A percentile compares a stretch with the other conserved stretches of the same genome.
These are phyloP conservation scores for Elsinoe fawcettii DNA, from an alignment of 2,329 filamentous ascomycete species.

Conservation along the genomic window DNA sequence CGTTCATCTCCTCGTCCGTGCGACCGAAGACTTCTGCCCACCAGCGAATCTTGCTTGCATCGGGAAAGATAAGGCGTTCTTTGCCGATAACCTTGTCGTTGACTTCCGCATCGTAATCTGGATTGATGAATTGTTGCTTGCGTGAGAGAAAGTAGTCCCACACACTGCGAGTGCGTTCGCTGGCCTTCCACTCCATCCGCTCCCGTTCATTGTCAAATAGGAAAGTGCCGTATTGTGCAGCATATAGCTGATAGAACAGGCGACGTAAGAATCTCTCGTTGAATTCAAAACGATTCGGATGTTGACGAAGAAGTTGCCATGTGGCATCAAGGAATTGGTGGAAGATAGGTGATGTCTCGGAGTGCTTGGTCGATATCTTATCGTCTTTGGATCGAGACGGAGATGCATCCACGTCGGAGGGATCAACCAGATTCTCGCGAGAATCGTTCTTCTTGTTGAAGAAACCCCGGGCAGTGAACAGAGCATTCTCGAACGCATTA, in stretches of 20 bases:
- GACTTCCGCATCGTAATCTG: slow-evolving; percentile 63
- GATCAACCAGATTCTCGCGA: slow-evolving; percentile 45
- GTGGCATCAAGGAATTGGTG: slow-evolving; percentile 95
- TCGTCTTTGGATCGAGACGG: slow-evolving; percentile 40
- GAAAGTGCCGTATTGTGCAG: slow-evolving; percentile 95
- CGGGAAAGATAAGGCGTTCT: slow-evolving; percentile 76
- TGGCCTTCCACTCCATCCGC: slow-evolving; percentile 25
- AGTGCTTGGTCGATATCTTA: slow-evolving; percentile 67
- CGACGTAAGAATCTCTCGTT: slow-evolving; percentile 88
- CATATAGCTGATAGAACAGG: slow-evolving; percentile 86
- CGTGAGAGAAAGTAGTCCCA: slow-evolving; percentile 93
- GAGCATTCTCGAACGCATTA: slow-evolving; percentile 77
- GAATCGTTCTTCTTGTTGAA: slow-evolving; percentile 74
- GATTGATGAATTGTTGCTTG: slow-evolving; percentile 72
- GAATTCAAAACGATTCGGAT: slow-evolving; percentile 87
- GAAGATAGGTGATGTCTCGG: slow-evolving; percentile 91
- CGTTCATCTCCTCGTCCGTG: slow-evolving; percentile 89
- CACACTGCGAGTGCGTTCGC: slow-evolving; percentile 55
- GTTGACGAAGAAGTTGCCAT: slow-evolving; percentile 79
- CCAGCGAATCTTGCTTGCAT: slow-evolving; percentile 72
- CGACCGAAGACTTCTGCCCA: slow-evolving; percentile 85
- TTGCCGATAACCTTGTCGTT: slow-evolving; percentile 73
- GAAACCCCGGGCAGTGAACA: slow-evolving; percentile 72
- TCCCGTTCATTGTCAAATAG: slow-evolving; percentile 92
- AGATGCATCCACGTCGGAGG: slow-evolving; percentile 26